Evolutionary conservation across 2,329 filamentous ascomycete species (phyloP).

Genomic region (Colletotrichum sp.): DNA sequence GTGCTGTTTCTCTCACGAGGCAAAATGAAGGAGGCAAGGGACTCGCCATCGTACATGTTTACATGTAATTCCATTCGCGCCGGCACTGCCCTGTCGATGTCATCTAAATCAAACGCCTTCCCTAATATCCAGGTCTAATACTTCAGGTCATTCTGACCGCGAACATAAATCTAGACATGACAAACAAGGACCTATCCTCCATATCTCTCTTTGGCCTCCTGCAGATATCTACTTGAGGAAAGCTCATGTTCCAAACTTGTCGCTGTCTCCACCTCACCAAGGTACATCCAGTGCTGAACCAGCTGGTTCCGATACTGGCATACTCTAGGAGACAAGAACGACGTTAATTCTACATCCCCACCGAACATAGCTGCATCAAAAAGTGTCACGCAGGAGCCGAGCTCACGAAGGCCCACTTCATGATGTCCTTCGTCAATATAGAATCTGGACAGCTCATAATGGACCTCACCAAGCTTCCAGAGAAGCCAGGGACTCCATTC

Average conservation of each 20-base stretch:
- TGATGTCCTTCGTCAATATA: neutral
- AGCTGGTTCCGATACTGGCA: neutral
- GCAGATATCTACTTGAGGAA: neutral
- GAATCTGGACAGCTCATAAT: neutral
- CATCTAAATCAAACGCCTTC: neutral
- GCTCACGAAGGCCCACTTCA: neutral
- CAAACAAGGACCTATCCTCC: neutral
- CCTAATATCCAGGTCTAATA: fast-evolving
- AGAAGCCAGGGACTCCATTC: neutral
- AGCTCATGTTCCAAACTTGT: neutral
- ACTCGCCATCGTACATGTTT: neutral
- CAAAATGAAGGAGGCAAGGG: fast-evolving
- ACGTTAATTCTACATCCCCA: neutral
- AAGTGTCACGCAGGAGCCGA: neutral
- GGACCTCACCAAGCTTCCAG: neutral
- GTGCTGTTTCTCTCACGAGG: neutral
- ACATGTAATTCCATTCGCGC: neutral
- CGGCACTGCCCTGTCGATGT: fast-evolving
- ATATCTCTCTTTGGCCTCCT: neutral
- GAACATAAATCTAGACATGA: neutral
- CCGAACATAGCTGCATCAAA: neutral
- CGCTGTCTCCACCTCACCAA: neutral
- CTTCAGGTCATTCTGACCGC: neutral
- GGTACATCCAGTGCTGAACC: neutral
- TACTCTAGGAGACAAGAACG: neutral